Conservation (phyloP, 305 asterid species). For the Withania somnifera region DNA sequence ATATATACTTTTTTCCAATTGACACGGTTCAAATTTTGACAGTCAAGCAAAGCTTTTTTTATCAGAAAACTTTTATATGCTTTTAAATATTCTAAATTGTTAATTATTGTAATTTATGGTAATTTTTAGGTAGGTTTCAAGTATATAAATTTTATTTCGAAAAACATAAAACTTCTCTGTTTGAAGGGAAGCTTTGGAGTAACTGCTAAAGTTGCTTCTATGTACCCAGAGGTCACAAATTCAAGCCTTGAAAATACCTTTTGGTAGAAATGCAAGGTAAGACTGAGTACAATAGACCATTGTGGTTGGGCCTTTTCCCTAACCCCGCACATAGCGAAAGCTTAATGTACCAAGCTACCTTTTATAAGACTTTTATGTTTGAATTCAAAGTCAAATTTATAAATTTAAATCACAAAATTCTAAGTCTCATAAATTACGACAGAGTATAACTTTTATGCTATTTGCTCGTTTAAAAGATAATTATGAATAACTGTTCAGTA, state of each 20-base stretch:
- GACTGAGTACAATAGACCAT: too few species aligned
- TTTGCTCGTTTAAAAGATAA: neutral
- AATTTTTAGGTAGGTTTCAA: neutral
- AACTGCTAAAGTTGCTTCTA: too few species aligned
- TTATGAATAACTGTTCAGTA: neutral
- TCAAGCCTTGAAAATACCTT: too few species aligned
- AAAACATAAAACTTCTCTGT: neutral
- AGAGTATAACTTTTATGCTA: neutral
- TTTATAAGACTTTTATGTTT: neutral
- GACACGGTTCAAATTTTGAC: neutral
- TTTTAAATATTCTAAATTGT: neutral
- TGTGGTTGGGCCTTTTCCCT: too few species aligned
- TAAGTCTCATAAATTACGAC: neutral
- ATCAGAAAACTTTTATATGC: neutral
- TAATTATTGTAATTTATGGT: neutral
- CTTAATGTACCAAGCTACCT: too few species aligned
- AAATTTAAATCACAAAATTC: neutral
- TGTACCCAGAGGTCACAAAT: too few species aligned
- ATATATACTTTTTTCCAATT: neutral
- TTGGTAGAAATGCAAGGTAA: too few species aligned
- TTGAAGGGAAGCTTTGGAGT: too few species aligned
- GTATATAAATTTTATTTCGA: neutral
- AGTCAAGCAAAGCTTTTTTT: neutral
- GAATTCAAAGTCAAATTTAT: neutral
- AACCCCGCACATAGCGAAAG: too few species aligned